Base-by-base conservation (phyloP, 2,329 filamentous ascomycete genomes). In the Huntiella omanensis region DNA sequence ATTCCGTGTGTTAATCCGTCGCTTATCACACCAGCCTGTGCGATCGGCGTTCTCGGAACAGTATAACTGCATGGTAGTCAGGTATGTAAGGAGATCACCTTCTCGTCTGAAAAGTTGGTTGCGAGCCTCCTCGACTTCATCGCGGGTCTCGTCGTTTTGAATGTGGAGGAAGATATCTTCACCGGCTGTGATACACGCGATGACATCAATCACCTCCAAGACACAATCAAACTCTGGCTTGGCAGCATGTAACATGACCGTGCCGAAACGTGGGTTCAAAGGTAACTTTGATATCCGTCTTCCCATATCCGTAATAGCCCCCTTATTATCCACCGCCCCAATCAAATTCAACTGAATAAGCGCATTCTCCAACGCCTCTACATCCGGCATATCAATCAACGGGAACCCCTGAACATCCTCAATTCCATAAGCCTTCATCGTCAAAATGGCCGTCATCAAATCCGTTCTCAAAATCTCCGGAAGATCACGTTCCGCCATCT, bases 391-490 rank as follows among this genome's bases (percentile, higher is more conserved):
- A 47, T 93, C 86, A 58, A 96, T 77, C 41, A 95, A 75, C 0
- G 88, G 85, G 51, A 98, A 98, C 0, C 70, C 66, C 15, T 86
- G 66, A 2, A 94, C 73, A 56, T 96, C 80, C 19, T 83, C 70
- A 10, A 96, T 78, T 0, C 87, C 86, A 46, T 86, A 75, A 0
- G 88, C 86, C 60, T 94, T 95, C 81, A 98, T 92, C 0, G 83
- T 93, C 7, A 98, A 66, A 1, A 95, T 70, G 0, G 88, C 83
- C 33, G 85, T 80, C 15, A 86, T 75, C 4, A 96, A 72, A 59
- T 98, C 88, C 56, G 84, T 92, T 15, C 91, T 75, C 8, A 95
- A 64, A 8, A 98, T 95, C 58, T 98, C 91, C 0, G 91, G 88
- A 0, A 78, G 72, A 41, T 87, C 87, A 0, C 80, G 72, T 48